Conservation (phyloP, 371 early-diverging fungal species). For the Rhizoclosmatium hyalinum region DNA sequence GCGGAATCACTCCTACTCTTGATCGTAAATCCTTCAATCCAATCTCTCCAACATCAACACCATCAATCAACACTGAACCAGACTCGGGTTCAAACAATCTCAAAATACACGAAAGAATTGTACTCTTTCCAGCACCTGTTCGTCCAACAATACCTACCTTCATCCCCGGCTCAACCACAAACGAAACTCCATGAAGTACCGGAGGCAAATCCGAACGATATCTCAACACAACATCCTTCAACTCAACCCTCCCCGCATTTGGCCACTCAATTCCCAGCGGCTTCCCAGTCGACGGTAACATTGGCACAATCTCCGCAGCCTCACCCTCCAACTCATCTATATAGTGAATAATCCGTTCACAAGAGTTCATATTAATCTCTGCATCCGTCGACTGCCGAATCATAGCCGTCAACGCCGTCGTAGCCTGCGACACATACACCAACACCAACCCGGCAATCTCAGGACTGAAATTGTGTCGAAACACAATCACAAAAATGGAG, state of each 20-base stretch:
- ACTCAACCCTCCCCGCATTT: conserved; percentile 1
- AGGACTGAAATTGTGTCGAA: conserved; percentile 67
- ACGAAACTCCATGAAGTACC: conserved; percentile 34
- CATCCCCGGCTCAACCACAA: conserved; percentile 33
- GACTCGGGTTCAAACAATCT: conserved; percentile 80
- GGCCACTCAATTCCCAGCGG: conserved; percentile 34
- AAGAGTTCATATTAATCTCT: conserved; percentile 47
- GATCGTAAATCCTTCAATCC: conserved; percentile 75
- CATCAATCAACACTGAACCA: conserved; percentile 58
- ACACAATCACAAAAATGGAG: conserved; percentile 59
- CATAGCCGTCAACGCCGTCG: conserved; percentile 17
- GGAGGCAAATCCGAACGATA: conserved; percentile 49
- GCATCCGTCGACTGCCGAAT: conserved; percentile 13
- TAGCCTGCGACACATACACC: conserved; percentile 35
- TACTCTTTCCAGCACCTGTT: conserved; percentile 90
- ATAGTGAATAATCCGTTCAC: conserved; percentile 84
- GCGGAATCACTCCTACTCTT: conserved; percentile 38
- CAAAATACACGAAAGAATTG: conserved; percentile 80
- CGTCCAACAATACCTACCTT: conserved; percentile 87
- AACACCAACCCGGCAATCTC: conserved; percentile 43
- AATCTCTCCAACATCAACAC: conserved; percentile 46
- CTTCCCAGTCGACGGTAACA: background rate
- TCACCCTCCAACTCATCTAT: conserved; percentile 46
- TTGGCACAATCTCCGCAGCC: background rate
- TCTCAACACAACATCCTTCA: conserved; percentile 20